Base-by-base conservation (phyloP, 495 filamentous ascomycete species). In the Xylaria flabelliformis region DNA sequence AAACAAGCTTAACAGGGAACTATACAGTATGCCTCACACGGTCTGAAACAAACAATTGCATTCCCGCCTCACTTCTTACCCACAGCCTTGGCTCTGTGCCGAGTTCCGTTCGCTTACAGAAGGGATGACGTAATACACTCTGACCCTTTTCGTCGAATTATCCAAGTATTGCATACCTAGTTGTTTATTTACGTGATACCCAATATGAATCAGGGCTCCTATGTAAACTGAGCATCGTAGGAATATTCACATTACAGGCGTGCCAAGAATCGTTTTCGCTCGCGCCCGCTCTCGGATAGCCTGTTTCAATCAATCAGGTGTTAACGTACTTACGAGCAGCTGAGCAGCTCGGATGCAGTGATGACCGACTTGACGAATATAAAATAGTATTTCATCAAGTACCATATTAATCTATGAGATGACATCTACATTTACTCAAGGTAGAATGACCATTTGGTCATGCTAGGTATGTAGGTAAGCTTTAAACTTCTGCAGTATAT, bases 11-110 rank as follows among this genome's bases (percentile, higher is more conserved):
- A 56, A 17, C 65, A 42, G 8, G 48, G 36, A 17, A 56, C 42
- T 44, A 67, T 42, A 67, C 65, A 56, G 65, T 56, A 29, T 44
- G 34, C 44, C 5, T 8, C 50, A 67, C 34, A 55, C 64, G 7
- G 64, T 13, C 12, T 39, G 58, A 17, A 41, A n/a, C 34, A 39
- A n/a, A 21, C 19, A 29, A 61, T 61, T 61, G 26, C 29, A 61
- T 61, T 61, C 34, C 56, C 32, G 32, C 58, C 58, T 61, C 58
- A 61, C 58, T 61, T 39, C 19, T 9, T 36, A 39, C 7, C 32
- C 58, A 61, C 19, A 39, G 58, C 58, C 58, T 5, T 24, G n/a
- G 34, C 58, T n/a, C 19, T 8, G 34, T 55, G 64, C 64, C 64
- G 48, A 67, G 46, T 67, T 67, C 64, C 64, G 48, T 26, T 55